Conservation (phyloP, 108 stramenopile genomes). For the Cylindrotheca fusiformis region DNA sequence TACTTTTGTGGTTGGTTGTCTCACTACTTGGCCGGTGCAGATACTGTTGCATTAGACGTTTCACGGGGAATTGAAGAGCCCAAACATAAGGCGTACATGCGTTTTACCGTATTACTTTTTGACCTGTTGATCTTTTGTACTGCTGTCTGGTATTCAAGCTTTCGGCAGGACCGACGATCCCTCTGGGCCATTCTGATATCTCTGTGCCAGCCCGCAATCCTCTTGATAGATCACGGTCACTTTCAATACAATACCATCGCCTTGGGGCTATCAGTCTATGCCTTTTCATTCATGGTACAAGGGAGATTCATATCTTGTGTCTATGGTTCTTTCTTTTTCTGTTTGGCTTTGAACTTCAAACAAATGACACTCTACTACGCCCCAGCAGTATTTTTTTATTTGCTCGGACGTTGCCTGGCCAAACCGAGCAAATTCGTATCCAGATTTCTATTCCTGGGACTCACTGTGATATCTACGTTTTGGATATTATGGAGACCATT, state of each 20-base stretch:
- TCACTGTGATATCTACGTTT: constrained; percentile 70
- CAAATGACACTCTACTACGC: constrained; percentile 96
- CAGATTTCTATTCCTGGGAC: constrained; percentile 57
- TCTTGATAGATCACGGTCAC: constrained; percentile 95
- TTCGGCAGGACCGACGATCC: constrained; percentile 7
- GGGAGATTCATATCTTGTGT: constrained; percentile 42
- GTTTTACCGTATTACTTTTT: constrained; percentile 62
- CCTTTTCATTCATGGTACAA: constrained; percentile 58
- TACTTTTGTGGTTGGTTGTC: constrained; percentile 63
- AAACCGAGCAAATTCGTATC: constrained; percentile 1
- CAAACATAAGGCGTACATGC: constrained; percentile 78
- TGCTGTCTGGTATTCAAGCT: constrained; percentile 42
- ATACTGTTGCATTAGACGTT: constrained; percentile 51
- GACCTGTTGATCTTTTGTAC: constrained; percentile 62
- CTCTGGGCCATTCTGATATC: constrained; percentile 34
- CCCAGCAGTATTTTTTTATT: constrained; percentile 85
- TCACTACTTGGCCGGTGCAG: constrained; percentile 48
- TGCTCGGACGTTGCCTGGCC: constrained; percentile 76
- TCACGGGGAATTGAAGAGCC: constrained; percentile 87
- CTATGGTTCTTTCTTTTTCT: constrained; percentile 67
- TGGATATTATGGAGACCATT: constrained; percentile 80
- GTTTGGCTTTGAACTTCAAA: constrained; percentile 93
- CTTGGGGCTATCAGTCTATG: constrained; percentile 78
- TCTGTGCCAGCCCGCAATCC: constrained; percentile 71
- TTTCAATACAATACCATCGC: constrained; percentile 96